Evolutionary conservation across 2,329 filamentous ascomycete genomes (phyloP).

Genomic region (Sporothrix phasma): DNA sequence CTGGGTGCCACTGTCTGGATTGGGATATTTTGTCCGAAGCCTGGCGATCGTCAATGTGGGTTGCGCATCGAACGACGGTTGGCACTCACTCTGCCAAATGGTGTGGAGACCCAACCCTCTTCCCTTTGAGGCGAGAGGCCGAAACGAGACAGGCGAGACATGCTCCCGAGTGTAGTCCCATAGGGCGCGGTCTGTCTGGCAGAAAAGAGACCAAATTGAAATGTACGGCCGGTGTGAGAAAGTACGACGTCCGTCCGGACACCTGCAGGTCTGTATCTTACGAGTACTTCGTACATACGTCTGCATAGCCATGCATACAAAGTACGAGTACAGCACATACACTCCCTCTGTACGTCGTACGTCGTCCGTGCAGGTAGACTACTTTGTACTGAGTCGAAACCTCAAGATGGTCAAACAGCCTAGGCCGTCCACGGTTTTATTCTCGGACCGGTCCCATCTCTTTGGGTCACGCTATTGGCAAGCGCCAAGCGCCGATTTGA

Average conservation of each 20-base stretch:
- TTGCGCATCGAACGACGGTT: too few species aligned
- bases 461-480: conserved; percentile 8
- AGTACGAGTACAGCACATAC: too few species aligned
- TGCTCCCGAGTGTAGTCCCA: background rate
- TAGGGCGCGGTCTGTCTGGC: background rate
- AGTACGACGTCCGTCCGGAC: background rate
- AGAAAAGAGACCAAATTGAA: background rate
- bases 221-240: background rate
- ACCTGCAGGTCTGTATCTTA: too few species aligned
- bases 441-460: background rate
- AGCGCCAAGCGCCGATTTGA: conserved; percentile 6
- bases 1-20: background rate
- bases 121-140: background rate
- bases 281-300: too few species aligned
- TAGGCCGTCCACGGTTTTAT: too few species aligned
- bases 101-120: background rate
- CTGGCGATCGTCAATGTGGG: background rate
- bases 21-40: conserved; percentile 8
- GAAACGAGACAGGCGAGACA: background rate
- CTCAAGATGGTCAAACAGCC: too few species aligned
- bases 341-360: too few species aligned
- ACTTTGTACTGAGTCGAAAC: too few species aligned
- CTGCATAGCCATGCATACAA: too few species aligned
- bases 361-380: too few species aligned
- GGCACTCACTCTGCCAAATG: too few species aligned